Conservation (phyloP, 305 asterid genomes). For the Fraxinus platypoda region DNA sequence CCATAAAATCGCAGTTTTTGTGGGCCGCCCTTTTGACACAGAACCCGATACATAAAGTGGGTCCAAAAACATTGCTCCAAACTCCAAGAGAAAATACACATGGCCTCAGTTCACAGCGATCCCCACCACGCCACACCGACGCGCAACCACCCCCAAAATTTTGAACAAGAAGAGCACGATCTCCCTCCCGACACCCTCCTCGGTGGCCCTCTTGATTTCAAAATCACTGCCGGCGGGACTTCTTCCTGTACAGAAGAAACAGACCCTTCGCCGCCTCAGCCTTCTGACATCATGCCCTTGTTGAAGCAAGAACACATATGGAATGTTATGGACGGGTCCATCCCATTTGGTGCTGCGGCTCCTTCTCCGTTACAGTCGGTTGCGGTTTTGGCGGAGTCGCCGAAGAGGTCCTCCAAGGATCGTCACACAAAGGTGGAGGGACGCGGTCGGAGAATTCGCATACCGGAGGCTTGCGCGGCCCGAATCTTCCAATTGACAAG, state of each 20-base stretch:
- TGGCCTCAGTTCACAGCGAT: slow-evolving; percentile 35
- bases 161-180: slow-evolving; percentile 33
- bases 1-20: slow-evolving; percentile 14
- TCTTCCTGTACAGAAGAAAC: slow-evolving; percentile 19
- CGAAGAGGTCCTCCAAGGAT: slow-evolving; percentile 64
- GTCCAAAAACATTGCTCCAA: slow-evolving; percentile 20
- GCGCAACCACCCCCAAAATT: slow-evolving; percentile 25
- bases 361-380: not conserved
- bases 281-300: slow-evolving; percentile 27
- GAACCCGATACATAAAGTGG: slow-evolving; percentile 33
- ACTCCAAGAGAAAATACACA: slow-evolving; percentile 10
- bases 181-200: slow-evolving; percentile 47
- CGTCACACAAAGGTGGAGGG: slow-evolving; percentile 93
- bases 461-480: slow-evolving; percentile 82
- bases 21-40: slow-evolving; percentile 28
- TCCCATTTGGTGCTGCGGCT: slow-evolving; percentile 12
- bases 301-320: slow-evolving; percentile 54
- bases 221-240: slow-evolving; percentile 42
- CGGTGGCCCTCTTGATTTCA: slow-evolving; percentile 31
- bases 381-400: slow-evolving; percentile 17
- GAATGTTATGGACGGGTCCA: slow-evolving; percentile 15
- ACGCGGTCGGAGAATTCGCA: slow-evolving; percentile 77
- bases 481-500: slow-evolving; percentile 75
- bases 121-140: slow-evolving; percentile 21
- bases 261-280: not conserved